Base-by-base conservation (phyloP, 2,329 filamentous ascomycete species). In the Tolypocladium cylindrosporum region DNA sequence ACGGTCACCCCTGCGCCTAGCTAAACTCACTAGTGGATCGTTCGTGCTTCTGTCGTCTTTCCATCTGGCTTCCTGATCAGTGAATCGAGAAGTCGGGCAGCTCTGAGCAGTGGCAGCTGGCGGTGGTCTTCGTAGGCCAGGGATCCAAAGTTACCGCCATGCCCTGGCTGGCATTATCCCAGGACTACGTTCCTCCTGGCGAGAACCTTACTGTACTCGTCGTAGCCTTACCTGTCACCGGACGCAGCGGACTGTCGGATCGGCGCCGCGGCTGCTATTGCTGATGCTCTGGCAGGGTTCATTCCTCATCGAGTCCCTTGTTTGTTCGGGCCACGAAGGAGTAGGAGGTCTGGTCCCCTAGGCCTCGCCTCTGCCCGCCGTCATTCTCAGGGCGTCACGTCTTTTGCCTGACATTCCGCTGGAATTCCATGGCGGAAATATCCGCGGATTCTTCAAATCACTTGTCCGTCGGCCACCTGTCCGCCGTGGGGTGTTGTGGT, bases 41-140 rank as follows among this genome's bases (percentile, higher is more conserved):
- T 58, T 61, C 59, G 62, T 58, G 60, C 64, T 69, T 70, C 68
- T 67, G 60, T 64, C 61, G 64, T 59, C 62, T 67, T 70, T 70
- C 67, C 63, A 66, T 64, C 62, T 61, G 65, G 59, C 63, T 68
- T 68, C 65, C 62, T 63, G 48, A 52, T 52, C 31, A 36, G 31
- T 52, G 60, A 61, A 62, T 60, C 57, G 61, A 65, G 41, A 54
- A 42, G 57, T 54, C 58, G 58, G 58, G 61, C 45, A 54, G 54
- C 57, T 61, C 57, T 59, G 57, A 59, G 55, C 55, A 51, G 51
- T 56, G 55, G 57, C 50, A 54, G 56, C 51, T 42, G 39, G 36
- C 42, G 56, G 43, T 21, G 50, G 14, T 41, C 34, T 5, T 55
- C 40, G 39, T 16, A 39, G 45, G 48, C 19, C 43, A 36, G 39